phyloP scores from a whole-genome alignment of 1,284 basidiomycete genomes.

The Pyrrhoderma lamaoense region DNA sequence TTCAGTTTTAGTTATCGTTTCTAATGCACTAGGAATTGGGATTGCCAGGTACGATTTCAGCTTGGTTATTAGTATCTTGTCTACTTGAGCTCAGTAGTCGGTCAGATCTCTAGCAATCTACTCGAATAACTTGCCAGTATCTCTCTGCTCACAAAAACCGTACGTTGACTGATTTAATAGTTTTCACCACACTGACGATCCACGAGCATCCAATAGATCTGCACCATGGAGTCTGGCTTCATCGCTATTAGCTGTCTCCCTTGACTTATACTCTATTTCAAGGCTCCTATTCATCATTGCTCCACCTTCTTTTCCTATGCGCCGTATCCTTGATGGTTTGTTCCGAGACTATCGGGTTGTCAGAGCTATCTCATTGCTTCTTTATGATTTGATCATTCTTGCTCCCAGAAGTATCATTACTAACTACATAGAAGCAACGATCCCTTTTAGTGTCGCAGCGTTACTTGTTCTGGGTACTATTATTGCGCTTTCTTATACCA shows the following conservation, averaged over 20 bases:
- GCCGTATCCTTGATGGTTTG: slow-evolving; percentile 24
- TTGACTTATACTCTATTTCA: slow-evolving; percentile 37
- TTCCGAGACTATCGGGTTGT: slow-evolving; percentile 28
- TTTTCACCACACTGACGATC: too few species aligned
- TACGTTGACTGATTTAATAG: background rate
- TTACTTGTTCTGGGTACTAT: slow-evolving; percentile 35
- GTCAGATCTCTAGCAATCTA: too few species aligned
- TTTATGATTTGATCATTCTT: slow-evolving; percentile 40
- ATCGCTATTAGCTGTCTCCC: slow-evolving; percentile 33
- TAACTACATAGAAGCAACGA: slow-evolving; percentile 36
- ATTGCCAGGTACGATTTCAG: slow-evolving; percentile 24
- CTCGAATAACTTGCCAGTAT: background rate
- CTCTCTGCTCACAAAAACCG: background rate
- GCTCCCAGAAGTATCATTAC: slow-evolving; percentile 35
- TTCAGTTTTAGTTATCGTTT: slow-evolving; percentile 37
- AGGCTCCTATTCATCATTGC: slow-evolving; percentile 32
- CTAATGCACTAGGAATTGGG: slow-evolving; percentile 37
- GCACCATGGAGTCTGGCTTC: slow-evolving; percentile 36
- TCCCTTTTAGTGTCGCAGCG: slow-evolving; percentile 43
- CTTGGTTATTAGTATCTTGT: too few species aligned
- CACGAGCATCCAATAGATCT: too few species aligned
- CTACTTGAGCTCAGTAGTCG: too few species aligned
- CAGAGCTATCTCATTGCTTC: slow-evolving; percentile 34
- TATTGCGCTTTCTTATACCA: background rate
- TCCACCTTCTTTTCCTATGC: slow-evolving; percentile 24